Percentiles rank a stretch among this genome's conserved stretches.
Conservation (phyloP, 768 basidiomycete species). For the Leccinum disarticulatum region DNA sequence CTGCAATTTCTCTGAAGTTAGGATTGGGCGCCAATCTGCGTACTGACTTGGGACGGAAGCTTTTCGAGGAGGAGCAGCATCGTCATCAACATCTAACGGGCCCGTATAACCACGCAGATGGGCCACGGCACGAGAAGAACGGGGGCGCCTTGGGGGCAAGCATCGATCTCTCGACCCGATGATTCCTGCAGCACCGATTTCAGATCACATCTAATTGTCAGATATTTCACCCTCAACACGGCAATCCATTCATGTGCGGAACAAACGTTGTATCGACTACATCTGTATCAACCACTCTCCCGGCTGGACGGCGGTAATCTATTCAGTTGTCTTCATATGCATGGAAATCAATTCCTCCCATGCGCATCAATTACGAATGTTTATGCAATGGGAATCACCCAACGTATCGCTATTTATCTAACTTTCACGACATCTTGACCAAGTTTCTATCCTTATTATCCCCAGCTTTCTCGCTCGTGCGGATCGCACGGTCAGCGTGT, state of each 20-base stretch:
- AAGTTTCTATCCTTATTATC: slow-evolving; percentile 31
- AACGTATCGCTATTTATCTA: slow-evolving; percentile 20
- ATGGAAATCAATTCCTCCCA: slow-evolving; percentile 19
- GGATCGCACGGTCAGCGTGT: slow-evolving; percentile 11
- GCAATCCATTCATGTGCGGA: slow-evolving; percentile 25
- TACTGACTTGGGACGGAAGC: slow-evolving; percentile 62
- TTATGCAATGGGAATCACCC: slow-evolving; percentile 19
- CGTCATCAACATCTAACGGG: slow-evolving; percentile 34
- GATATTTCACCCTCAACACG: slow-evolving; percentile 18
- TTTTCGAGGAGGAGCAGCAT: slow-evolving; percentile 71
- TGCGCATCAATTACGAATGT: slow-evolving; percentile 29
- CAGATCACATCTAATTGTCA: slow-evolving; percentile 15
- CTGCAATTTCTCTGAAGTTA: slow-evolving; percentile 32
- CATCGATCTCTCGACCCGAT: slow-evolving; percentile 31
- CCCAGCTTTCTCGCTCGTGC: slow-evolving; percentile 17
- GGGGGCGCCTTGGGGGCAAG: slow-evolving; percentile 29
- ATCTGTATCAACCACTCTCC: slow-evolving; percentile 35
- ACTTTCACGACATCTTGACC: slow-evolving; percentile 15
- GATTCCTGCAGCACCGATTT: slow-evolving; percentile 13
- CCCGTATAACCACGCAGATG: slow-evolving; percentile 21
- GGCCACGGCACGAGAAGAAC: slow-evolving; percentile 27
- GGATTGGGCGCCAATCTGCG: slow-evolving; percentile 51
- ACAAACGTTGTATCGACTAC: slow-evolving; percentile 36
- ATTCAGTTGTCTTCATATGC: slow-evolving; percentile 32
- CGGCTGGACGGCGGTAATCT: slow-evolving; percentile 29